Evolutionary conservation across 257 asterid genomes (phyloP), one percentile per base, ranked within the genome.

Genomic region (Penstemon davidsonii): DNA sequence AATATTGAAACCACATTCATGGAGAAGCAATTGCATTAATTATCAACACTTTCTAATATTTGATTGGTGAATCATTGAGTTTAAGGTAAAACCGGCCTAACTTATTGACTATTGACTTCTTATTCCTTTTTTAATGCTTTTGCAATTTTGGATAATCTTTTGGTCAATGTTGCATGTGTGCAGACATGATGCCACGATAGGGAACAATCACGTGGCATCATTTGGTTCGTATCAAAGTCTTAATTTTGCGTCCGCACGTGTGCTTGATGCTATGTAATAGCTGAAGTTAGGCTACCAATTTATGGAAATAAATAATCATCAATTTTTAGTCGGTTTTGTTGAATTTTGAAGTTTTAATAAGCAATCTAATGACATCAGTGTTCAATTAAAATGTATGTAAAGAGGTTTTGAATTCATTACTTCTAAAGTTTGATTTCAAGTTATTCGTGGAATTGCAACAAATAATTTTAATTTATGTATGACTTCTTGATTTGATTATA

Each of bases 121-220:
- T 25, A 2, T 25, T 25, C 33, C 19, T 72, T 64, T 46, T n/a
- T 12, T 7, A 8, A 37, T 3, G 46, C 12, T 68, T 40, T 39
- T 45, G 39, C 33, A 25, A 25, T 25, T 25, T 25, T 25, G 33
- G 74, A 43, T 73, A 55, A 63, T 43, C 53, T 63, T 59, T 50
- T 8, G 53, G 62, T 76, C 78, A 76, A 0, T 81, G 88, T 74
- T 59, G 62, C 76, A 60, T 66, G 51, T 37, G 47, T 60, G 66
- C 78, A 72, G 83, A 76, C 88, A 85, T 47, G 86, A 51, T 55
- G 75, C 73, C 85, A 77, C 77, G 70, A 60, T 6, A 51, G 78
- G 86, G 74, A 56, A 50, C 84, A 78, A 41, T 12, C 62, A 79
- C 81, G 81, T 76, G 83, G 75, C 76, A 5, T 37, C n/a, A 13